Base-by-base conservation (phyloP, 306 rosid genomes). In the Quercus robur region DNA sequence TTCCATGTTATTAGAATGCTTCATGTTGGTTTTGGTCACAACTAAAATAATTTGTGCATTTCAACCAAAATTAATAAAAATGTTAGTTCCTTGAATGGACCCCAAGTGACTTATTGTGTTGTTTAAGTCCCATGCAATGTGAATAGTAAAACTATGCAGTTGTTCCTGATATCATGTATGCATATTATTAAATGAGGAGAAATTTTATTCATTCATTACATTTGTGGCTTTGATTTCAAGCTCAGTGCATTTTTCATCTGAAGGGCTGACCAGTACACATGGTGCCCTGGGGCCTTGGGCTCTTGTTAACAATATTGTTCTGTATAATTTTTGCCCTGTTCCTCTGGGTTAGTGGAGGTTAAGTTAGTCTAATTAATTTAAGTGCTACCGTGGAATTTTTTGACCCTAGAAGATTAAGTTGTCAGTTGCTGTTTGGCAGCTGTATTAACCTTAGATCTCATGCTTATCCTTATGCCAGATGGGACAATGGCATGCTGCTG, bases 401-500 rank as follows among this genome's bases (percentile, higher is more conserved):
- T n/a, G 0, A 35, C 52, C 52, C 25, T 67, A 19, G 52, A 49
- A 68, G 52, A 33, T 35, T 63, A 63, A 28, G 4, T 18, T 46
- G 38, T 33, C n/a, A 68, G 11, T 68, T 1, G 8, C 52, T 68
- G 66, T 23, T 19, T 68, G 23, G 52, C 41, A 23, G 52, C 26
- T 59, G 46, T 78, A 64, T 81, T 46, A 70, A 76, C 78, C 31
- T 79, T 76, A 56, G 38, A 35, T 78, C 14, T 69, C 41, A 73
- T 75, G 26, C 71, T 81, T 21, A 35, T 23, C 82, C 59, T 78
- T 77, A 75, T 86, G 20, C 75, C 92, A 95, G 99, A 89, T 95
- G 84, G 98, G 99, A 73, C 96, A 89, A 82, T 95, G 99, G 99
- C 99, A 95, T 84, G 76, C 88, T 8, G 94, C 99, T 62, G 96